Evolutionary conservation across 768 basidiomycete species (phyloP).

Genomic region (Psilocybe cubensis): DNA sequence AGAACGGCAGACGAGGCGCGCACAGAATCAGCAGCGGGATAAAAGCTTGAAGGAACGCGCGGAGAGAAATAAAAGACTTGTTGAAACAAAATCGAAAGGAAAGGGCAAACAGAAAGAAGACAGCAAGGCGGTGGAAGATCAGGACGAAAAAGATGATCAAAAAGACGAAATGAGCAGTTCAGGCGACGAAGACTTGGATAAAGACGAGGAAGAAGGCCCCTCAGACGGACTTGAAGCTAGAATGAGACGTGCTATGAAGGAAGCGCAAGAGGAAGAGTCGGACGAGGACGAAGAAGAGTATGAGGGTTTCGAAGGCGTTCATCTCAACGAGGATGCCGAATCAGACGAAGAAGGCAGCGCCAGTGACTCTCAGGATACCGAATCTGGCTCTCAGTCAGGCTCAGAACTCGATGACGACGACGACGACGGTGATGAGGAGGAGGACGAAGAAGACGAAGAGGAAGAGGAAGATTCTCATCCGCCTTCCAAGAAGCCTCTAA

Average conservation of each 20-base stretch:
- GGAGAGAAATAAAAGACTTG: slow-evolving; percentile 22
- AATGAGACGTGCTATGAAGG: slow-evolving; percentile 46
- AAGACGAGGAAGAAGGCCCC: slow-evolving; percentile 13
- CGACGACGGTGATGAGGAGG: slow-evolving; percentile 17
- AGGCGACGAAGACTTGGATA: slow-evolving; percentile 6
- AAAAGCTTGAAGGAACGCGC: slow-evolving; percentile 52
- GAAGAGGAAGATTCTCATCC: slow-evolving; percentile 24
- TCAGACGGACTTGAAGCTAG: slow-evolving; percentile 27
- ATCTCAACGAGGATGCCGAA: slow-evolving; percentile 25
- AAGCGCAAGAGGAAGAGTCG: slow-evolving; percentile 36
- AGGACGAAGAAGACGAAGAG: slow-evolving; percentile 17
- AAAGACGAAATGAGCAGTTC: background rate
- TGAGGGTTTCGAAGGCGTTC: slow-evolving; percentile 25
- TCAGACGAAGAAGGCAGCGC: slow-evolving; percentile 27
- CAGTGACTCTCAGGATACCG: slow-evolving; percentile 18
- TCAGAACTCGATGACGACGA: slow-evolving; percentile 19
- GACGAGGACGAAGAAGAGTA: slow-evolving; percentile 26
- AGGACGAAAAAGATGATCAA: background rate
- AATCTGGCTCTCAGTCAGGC: slow-evolving; percentile 11
- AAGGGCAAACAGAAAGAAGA: slow-evolving; percentile 5
- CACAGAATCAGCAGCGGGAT: slow-evolving; percentile 51
- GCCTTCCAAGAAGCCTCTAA: slow-evolving; percentile 6
- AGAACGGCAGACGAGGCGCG: slow-evolving; percentile 45
- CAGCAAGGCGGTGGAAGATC: slow-evolving; percentile 9
- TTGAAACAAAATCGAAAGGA: slow-evolving; percentile 11